Base-by-base conservation (phyloP, 2,329 filamentous ascomycete species). In the Fusarium heterosporum region DNA sequence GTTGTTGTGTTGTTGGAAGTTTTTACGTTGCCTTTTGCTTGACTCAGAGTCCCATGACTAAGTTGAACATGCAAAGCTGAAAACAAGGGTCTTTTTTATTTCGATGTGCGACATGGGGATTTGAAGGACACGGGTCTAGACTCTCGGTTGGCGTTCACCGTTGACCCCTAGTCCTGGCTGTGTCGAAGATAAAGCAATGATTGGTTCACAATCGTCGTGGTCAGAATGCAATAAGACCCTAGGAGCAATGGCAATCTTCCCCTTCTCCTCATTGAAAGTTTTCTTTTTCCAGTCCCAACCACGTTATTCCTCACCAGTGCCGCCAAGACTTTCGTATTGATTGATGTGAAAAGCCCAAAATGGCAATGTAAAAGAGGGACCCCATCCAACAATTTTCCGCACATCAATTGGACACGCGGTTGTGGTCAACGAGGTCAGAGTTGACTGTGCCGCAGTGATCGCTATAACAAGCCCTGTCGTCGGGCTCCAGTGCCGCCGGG, bases 361-460 rank as follows among this genome's bases (percentile, higher is more conserved):
- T 25, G 40, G 51, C 10, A 61, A 28, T 42, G 7, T 17, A 29
- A 53, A 55, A 46, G 48, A 54, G 55, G 55, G 10, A 17, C 28
- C 29, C 39, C 11, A 29, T 17, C 2, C 12, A 36, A 57, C 56
- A 63, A 49, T 42, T 56, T 52, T 39, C n/a, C 56, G 30, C 38
- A 47, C 19, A 41, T n/a, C 38, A 49, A 40, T 28, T 51, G 40
- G 49, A 46, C 26, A 22, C 34, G 30, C 25, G 29, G 39, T n/a
- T 30, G 32, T 28, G 8, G 14, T 9, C 32, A 17, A 40, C 38
- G 34, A 32, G 40, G 36, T 51, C 52, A 29, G 16, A 42, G 38
- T 26, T 41, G n/a, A 51, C 60, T 63, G 40, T 29, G 60, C 60
- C 60, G 58, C 58, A 51, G 13, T 41, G 43, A 45, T 49, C 39